These are phyloP conservation scores for Diplodia scrobiculata DNA, from an alignment of 2,329 filamentous ascomycete genomes.

Conservation along the genomic window DNA sequence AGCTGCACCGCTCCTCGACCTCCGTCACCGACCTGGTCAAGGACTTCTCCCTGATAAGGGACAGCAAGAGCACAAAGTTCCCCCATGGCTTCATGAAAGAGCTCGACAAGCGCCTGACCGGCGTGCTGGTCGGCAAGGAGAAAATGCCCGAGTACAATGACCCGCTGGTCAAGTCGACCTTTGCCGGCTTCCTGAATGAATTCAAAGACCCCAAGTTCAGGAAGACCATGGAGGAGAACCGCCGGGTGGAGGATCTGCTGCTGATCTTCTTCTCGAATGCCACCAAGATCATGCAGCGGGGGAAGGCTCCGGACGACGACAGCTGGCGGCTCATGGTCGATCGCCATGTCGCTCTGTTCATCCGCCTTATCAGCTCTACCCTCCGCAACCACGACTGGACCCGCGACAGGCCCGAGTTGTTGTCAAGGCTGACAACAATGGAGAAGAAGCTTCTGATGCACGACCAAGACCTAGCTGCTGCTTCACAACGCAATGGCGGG, in stretches of 20 bases:
- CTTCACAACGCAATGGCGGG: slow-evolving; percentile 59
- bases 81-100: slow-evolving; percentile 71
- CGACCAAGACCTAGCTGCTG: slow-evolving; percentile 80
- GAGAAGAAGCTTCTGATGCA: slow-evolving; percentile 94
- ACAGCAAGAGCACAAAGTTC: slow-evolving; percentile 70
- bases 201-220: slow-evolving; percentile 87
- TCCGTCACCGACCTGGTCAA: slow-evolving; percentile 81
- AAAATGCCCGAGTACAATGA: slow-evolving; percentile 86
- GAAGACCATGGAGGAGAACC: slow-evolving; percentile 90
- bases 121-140: slow-evolving; percentile 79
- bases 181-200: slow-evolving; percentile 90
- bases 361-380: slow-evolving; percentile 78
- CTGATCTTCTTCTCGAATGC: slow-evolving; percentile 96
- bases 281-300: slow-evolving; percentile 83
- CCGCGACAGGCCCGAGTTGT: slow-evolving; percentile 81
- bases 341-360: slow-evolving; percentile 90
- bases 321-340: slow-evolving; percentile 90
- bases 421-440: slow-evolving; percentile 73
- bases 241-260: slow-evolving; percentile 86
- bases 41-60: slow-evolving; percentile 72
- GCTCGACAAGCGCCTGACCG: slow-evolving; percentile 76
- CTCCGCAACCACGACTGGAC: slow-evolving; percentile 83
- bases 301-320: slow-evolving; percentile 76
- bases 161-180: slow-evolving; percentile 85
- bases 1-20: slow-evolving; percentile 68